These are phyloP conservation scores for Eucalyptus lansdowneana DNA, from an alignment of 345 rosid species.

Conservation along the genomic window DNA sequence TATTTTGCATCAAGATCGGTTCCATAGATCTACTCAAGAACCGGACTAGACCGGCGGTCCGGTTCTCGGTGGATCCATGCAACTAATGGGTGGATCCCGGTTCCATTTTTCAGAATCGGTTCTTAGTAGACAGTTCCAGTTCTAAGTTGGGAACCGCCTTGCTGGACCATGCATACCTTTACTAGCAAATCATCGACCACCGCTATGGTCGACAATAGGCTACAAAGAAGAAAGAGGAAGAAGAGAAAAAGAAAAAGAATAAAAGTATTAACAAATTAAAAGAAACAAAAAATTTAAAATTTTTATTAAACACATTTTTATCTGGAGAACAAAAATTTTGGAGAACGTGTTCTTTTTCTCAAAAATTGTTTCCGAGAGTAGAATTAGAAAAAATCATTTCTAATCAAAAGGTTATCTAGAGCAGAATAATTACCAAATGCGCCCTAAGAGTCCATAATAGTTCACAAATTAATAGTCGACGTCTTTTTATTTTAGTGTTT, in stretches of 20 bases:
- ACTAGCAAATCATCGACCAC: fast-evolving
- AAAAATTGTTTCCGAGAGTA: fast-evolving
- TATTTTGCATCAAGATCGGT: fast-evolving
- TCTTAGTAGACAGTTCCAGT: fast-evolving
- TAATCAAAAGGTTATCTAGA: fast-evolving
- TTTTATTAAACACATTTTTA: fast-evolving
- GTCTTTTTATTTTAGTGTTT: neutral
- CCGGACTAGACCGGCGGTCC: fast-evolving
- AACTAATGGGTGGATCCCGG: fast-evolving
- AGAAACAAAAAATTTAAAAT: no score
- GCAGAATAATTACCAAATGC: no score
- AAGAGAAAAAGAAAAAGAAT: no score
- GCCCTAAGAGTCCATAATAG: fast-evolving
- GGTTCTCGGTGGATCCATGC: fast-evolving
- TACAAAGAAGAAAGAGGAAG: no score
- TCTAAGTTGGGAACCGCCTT: fast-evolving
- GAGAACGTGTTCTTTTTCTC: fast-evolving
- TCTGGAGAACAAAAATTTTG: fast-evolving
- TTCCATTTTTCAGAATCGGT: fast-evolving
- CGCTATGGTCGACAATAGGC: fast-evolving
- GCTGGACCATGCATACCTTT: fast-evolving
- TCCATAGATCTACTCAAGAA: no score
- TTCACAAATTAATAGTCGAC: neutral
- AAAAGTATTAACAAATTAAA: no score
- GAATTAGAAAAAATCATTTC: no score